Evolutionary conservation across 176 grass and related monocot species (phyloP), one percentile per base, ranked within the genome.

Genomic region (Guadua angustifolia): DNA sequence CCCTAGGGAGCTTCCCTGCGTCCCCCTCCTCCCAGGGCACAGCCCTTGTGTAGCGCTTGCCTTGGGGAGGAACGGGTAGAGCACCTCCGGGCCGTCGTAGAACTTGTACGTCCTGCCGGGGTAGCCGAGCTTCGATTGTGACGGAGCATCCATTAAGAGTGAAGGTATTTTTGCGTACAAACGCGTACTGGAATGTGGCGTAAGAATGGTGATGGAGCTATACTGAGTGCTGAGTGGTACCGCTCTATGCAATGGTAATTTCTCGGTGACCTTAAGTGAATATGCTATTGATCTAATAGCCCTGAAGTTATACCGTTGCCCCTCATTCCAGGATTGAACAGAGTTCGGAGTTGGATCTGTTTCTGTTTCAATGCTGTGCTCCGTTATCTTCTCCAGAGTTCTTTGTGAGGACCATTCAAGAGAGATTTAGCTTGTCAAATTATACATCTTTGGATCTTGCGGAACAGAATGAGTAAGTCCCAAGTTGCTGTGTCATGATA

Each of bases 141-240:
- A 94, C 96, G 97, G 97, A 99, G 82, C 93, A 99, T 91, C 97
- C 93, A 55, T 83, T 99, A 85, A 88, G 89, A 77, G 83, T 99
- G 66, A 94, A 91, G 64, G 97, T 99, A 75, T 99, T 96, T n/a
- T 78, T 99, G 93, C 18, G 91, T 89, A 73, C 97, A 99, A 93
- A 91, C 96, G 71, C 89, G 89, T 68, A 88, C 97, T 82, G 97
- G 93, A 81, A 96, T 96, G 97, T 99, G 97, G 97, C 89, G 93
- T 29, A 99, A 93, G 90, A 99, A 95, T 84, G 97, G 93, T 49
- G 97, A 99, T 89, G 86, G 91, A 81, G 89, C 94, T 68, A 89
- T 94, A 87, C 60, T 93, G 71, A 90, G 88, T 49, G 78, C 89
- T 45, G 97, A 99, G 71, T 96, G 90, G 81, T 99, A 99, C 86